phyloP scores from a whole-genome alignment of 2,329 filamentous ascomycete genomes.

The Neopestalotiopsis sp. region DNA sequence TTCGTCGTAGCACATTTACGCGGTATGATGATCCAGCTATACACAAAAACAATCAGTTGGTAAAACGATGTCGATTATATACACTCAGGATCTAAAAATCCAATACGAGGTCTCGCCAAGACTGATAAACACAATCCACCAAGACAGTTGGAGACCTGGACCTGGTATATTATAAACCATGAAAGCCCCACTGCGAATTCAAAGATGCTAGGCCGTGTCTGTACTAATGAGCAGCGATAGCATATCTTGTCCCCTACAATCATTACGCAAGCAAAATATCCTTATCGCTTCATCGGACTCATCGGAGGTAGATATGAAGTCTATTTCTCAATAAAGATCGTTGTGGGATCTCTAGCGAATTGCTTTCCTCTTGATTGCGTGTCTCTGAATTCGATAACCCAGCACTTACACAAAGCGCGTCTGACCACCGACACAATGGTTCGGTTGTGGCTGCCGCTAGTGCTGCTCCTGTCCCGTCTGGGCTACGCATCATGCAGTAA shows the following conservation, averaged over 20 bases:
- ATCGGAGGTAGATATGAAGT: neutral
- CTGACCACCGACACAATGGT: neutral
- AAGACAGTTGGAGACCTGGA: neutral
- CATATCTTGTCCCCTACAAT: neutral
- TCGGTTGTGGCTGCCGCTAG: slow-evolving; percentile 3
- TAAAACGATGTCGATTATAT: too few relatives aligned
- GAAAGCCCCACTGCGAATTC: neutral
- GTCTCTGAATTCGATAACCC: neutral
- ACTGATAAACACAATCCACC: neutral
- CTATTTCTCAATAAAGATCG: neutral
- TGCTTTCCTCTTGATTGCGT: neutral
- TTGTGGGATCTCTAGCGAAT: neutral
- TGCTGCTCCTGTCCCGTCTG: neutral
- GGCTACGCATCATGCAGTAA: neutral
- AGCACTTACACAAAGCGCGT: neutral
- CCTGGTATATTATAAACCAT: neutral
- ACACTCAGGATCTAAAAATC: too few relatives aligned
- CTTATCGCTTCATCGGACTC: neutral
- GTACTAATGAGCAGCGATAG: neutral
- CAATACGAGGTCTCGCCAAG: neutral
- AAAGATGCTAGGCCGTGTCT: neutral
- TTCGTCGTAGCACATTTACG: too few relatives aligned
- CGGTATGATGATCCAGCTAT: too few relatives aligned
- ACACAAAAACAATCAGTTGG: too few relatives aligned
- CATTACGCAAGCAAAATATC: slow-evolving; percentile 1